Conservation (phyloP, 2,329 filamentous ascomycete genomes). For the Akanthomyces lecanii region DNA sequence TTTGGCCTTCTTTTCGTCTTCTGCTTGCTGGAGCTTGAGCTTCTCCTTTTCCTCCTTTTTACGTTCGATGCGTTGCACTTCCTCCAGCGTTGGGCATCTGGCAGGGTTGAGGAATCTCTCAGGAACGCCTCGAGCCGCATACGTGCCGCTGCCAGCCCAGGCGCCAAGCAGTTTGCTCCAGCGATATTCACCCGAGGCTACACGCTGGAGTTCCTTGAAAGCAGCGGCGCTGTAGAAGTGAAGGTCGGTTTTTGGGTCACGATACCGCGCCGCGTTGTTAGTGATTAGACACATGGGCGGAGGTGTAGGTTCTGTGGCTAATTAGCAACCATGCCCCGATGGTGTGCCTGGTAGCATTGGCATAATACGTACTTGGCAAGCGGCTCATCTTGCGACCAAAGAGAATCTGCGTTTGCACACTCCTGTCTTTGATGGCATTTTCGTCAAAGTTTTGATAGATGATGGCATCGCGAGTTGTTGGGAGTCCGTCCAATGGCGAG, state of each 20-base stretch:
- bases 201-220: slow-evolving; percentile 74
- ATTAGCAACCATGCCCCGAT: background rate
- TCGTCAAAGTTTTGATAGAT: slow-evolving; percentile 59
- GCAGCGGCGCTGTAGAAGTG: slow-evolving; percentile 75
- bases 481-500: slow-evolving; percentile 25
- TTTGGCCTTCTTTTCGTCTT: slow-evolving; percentile 18
- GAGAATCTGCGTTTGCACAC: slow-evolving; percentile 54
- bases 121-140: slow-evolving; percentile 72
- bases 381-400: slow-evolving; percentile 57
- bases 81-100: slow-evolving; percentile 17
- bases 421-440: slow-evolving; percentile 51
- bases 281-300: slow-evolving; percentile 73
- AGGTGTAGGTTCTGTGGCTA: slow-evolving; percentile 43
- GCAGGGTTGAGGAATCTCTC: slow-evolving; percentile 59
- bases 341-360: slow-evolving; percentile 14
- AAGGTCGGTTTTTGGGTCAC: slow-evolving; percentile 79
- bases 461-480: slow-evolving; percentile 54
- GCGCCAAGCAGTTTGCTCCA: slow-evolving; percentile 80
- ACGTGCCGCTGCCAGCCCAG: slow-evolving; percentile 68
- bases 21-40: slow-evolving; percentile 14
- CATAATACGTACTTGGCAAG: slow-evolving; percentile 45
- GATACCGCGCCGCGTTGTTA: slow-evolving; percentile 73
- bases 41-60: slow-evolving; percentile 23
- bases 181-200: slow-evolving; percentile 67
- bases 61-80: slow-evolving; percentile 23